Base-by-base conservation (phyloP, 805 yeast genomes). In the Saccharomycopsis fibuligera region DNA sequence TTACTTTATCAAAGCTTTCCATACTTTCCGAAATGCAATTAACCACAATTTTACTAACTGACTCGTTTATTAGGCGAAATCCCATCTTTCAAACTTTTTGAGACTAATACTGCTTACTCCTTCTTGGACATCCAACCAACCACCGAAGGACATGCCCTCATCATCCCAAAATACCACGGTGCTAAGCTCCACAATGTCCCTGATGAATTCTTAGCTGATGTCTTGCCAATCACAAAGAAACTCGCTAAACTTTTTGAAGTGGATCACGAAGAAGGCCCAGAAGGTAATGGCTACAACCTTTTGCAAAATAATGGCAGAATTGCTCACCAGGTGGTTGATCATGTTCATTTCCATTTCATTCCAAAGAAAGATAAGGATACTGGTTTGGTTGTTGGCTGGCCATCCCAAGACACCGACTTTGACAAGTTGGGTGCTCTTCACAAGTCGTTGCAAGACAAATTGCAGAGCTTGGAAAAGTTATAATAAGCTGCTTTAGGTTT, bases 321-420 rank as follows among this genome's bases (percentile, higher is more conserved):
- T 61, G 99, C 98, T 10, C 98, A 93, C 63, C 99, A 91, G 70
- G 83, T 76, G 48, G 98, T 93, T 49, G 93, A 86, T 57, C 99
- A 91, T 64, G 97, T 93, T 50, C 99, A 91, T 65, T 86, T 93
- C 76, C 99, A 91, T 65, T 78, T 91, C 65, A 91, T 91, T 62
- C 99, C 99, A 44, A 91, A 91, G 75, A 75, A 75, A 51, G 82
- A 81, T 58, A 69, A 66, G 1, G 74, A 75, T 36, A 72, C 90
- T 17, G 99, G 99, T 1, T 74, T 91, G 55, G 75, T 74, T 31
- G 88, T 91, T 29, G 96, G 93, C 24, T 93, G 99, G 98, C 98
- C 98, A n/a, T 82, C 89, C 17, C 77, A 81, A 58, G 78, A 73
- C 49, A 85, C 91, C 29, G 85, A 86, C 61, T 81, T 86, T 65